A percentile compares a stretch with the other conserved stretches of the same genome.
Conservation (phyloP, 2,329 filamentous ascomycete species). For the Alternaria gaisen region DNA sequence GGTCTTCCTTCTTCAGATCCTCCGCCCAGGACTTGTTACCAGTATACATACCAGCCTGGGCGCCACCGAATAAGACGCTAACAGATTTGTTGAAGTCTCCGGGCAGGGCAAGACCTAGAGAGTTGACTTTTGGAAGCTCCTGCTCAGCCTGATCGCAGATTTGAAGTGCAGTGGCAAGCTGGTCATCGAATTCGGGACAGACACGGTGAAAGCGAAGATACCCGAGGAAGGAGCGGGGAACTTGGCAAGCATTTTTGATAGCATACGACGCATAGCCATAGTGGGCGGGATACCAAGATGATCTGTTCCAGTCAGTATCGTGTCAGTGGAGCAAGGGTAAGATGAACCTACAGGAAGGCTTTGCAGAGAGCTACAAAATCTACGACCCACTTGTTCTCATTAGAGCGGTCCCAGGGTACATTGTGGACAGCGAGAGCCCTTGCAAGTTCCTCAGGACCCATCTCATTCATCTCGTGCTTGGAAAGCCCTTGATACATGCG, state of each 20-base stretch:
- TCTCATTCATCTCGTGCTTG: constrained; percentile 67
- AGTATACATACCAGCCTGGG: constrained; percentile 55
- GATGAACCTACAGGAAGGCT: constrained; percentile 74
- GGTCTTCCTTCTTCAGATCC: constrained; percentile 27
- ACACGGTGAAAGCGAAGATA: constrained; percentile 87
- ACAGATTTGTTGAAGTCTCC: constrained; percentile 84
- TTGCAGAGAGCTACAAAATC: constrained; percentile 82
- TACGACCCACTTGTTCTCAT: constrained; percentile 72
- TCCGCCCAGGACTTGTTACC: constrained; percentile 56
- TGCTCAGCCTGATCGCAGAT: constrained; percentile 72
- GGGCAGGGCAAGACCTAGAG: constrained; percentile 66
- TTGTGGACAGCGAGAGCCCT: constrained; percentile 70
- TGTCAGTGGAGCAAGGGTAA: not conserved
- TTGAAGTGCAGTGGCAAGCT: constrained; percentile 71
- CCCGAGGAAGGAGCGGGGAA: constrained; percentile 86
- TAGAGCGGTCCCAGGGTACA: constrained; percentile 59
- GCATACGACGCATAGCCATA: constrained; percentile 61
- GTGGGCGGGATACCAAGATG: constrained; percentile 64
- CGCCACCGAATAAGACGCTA: constrained; percentile 71
- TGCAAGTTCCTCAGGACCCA: constrained; percentile 71
- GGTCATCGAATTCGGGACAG: constrained; percentile 77
- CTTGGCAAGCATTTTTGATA: constrained; percentile 68
- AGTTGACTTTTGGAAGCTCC: constrained; percentile 70
- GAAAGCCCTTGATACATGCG: constrained; percentile 72
- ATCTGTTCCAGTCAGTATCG: constrained; percentile 53